Evolutionary conservation across 2,329 filamentous ascomycete species (phyloP).

Genomic region (Coniella vitis): DNA sequence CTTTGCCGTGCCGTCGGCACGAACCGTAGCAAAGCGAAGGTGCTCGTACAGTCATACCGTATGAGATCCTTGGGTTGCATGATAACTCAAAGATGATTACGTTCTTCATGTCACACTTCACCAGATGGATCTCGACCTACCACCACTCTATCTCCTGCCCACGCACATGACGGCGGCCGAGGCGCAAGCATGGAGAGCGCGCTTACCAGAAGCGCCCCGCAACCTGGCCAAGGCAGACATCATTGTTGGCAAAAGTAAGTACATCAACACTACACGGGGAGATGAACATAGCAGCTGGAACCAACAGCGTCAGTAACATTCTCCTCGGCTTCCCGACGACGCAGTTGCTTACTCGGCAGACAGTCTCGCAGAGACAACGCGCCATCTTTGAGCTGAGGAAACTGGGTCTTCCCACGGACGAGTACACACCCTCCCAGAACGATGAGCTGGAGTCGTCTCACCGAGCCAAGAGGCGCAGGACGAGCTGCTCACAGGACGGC

Average conservation of each 20-base stretch:
- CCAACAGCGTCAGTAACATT: too few relatives aligned
- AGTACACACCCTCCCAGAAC: constrained; percentile 25
- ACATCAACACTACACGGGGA: neutral
- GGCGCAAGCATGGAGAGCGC: constrained; percentile 56
- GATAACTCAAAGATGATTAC: too few relatives aligned
- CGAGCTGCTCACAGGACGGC: constrained; percentile 17
- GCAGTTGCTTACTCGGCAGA: neutral
- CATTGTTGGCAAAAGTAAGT: constrained; percentile 57
- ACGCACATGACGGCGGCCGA: constrained; percentile 61
- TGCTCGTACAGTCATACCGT: too few relatives aligned
- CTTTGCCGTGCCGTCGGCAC: too few relatives aligned
- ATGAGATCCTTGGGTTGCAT: too few relatives aligned
- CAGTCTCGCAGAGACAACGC: constrained; percentile 57
- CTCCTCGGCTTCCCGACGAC: neutral
- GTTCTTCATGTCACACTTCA: too few relatives aligned
- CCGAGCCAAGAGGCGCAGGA: constrained; percentile 19
- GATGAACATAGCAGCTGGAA: too few relatives aligned
- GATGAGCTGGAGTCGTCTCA: constrained; percentile 17
- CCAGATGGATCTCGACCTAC: constrained; percentile 35
- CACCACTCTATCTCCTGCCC: constrained; percentile 66
- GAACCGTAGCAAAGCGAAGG: too few relatives aligned
- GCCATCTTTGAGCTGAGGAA: constrained; percentile 72
- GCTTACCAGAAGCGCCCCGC: constrained; percentile 60
- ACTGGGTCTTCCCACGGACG: constrained; percentile 53
- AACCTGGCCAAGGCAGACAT: constrained; percentile 66